Evolutionary conservation across 2,329 filamentous ascomycete species (phyloP), one percentile per base, ranked within the genome.

Genomic region (Diaporthe citri): DNA sequence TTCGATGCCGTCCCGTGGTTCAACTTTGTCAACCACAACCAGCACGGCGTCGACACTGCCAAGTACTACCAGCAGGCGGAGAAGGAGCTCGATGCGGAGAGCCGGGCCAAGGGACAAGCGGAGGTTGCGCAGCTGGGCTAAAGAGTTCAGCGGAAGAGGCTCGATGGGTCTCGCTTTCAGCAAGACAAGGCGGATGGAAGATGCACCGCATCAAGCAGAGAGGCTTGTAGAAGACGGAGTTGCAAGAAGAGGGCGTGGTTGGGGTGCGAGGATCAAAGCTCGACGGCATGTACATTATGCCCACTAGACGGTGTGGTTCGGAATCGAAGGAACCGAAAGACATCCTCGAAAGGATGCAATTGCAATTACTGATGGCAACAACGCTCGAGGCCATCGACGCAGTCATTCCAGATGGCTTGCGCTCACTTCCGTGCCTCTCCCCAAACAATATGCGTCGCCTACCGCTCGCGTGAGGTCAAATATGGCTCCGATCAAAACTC

Each of bases 21-120:
- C 87, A 99, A 99, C 88, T 94, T 99, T 86, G 96, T 98, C 82
- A 98, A 99, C 86, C 97, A 99, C 86, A 93, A 91, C 83, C 88
- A 97, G 90, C 97, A 99, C 84, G 97, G 97, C 79, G 94, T 99
- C 75, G 97, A 99, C 84, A 99, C 97, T 43, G 95, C 96, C 78
- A 99, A 99, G 88, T 99, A 99, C 88, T 99, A 97, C 86, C 93
- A 93, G 83, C 95, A 97, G 84, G 97, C 97, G 10, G 97, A 99
- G 89, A 89, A 93, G 84, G 97, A 99, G 85, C 86, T 99, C 81
- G 97, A 97, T 86, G 93, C 92, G 52, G 95, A 97, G 88, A 48
- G n/a, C 22, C 55, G 39, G 41, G 22, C 48, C 31, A 75, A 72
- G 48, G 75, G 67, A 3, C 75, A 76, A 56, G n/a, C 41, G 28